Conservation (phyloP, 2,329 filamentous ascomycete species). For the Xylaria hypoxylon region DNA sequence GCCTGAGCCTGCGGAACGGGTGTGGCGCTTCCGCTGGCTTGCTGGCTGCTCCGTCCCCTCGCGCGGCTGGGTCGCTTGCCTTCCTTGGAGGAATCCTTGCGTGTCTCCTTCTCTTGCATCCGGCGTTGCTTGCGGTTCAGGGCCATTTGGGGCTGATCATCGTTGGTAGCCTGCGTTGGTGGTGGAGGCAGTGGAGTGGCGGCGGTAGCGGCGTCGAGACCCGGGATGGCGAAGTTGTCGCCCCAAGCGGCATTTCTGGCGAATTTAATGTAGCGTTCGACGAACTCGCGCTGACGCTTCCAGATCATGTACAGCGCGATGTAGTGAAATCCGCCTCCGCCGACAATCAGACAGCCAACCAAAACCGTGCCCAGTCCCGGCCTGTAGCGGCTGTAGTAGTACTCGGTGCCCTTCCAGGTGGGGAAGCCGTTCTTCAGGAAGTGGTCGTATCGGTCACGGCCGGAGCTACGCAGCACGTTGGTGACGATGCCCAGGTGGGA, state of each 20-base stretch:
- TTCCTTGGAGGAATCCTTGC: constrained; percentile 74
- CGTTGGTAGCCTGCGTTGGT: constrained; percentile 58
- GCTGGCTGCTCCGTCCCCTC: constrained; percentile 53
- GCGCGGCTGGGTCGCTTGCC: constrained; percentile 56
- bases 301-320: constrained; percentile 85
- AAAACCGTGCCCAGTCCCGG: constrained; percentile 90
- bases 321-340: constrained; percentile 90
- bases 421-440: constrained; percentile 95
- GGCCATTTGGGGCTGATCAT: constrained; percentile 63
- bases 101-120: constrained; percentile 86
- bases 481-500: constrained; percentile 85
- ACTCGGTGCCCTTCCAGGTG: constrained; percentile 95
- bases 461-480: constrained; percentile 84
- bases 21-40: constrained; percentile 61
- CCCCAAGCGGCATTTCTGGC: constrained; percentile 92
- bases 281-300: constrained; percentile 90
- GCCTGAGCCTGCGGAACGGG: constrained; percentile 64
- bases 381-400: constrained; percentile 96
- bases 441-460: constrained; percentile 91
- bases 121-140: constrained; percentile 89
- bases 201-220: constrained; percentile 63
- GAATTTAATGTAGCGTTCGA: constrained; percentile 90
- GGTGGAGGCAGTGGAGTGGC: constrained; percentile 58
- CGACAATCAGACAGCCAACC: constrained; percentile 81
- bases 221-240: constrained; percentile 79